These are phyloP conservation scores for Penicillium diatomitis DNA, from an alignment of 495 filamentous ascomycete species.

Conservation along the genomic window DNA sequence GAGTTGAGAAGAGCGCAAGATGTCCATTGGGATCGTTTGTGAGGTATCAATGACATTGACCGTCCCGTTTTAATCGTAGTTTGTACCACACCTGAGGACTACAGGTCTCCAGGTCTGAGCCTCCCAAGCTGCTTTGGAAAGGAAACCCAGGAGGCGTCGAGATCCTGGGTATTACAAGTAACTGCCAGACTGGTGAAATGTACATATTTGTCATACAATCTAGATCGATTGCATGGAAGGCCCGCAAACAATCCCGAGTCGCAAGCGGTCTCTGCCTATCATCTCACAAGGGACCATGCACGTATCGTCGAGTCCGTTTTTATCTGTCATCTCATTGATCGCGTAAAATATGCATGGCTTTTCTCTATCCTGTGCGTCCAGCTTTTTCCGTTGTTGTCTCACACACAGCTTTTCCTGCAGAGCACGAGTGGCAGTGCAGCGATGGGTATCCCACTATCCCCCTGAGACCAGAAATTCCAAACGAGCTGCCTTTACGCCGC, in stretches of 20 bases:
- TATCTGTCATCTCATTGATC: conserved; percentile 25
- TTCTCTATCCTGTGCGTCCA: conserved; percentile 27
- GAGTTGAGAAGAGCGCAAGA: not conserved
- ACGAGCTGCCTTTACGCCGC: conserved; percentile 24
- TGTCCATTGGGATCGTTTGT: not conserved
- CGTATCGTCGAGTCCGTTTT: conserved; percentile 22
- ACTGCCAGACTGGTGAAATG: no score
- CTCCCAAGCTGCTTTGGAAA: no score
- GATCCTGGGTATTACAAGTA: no score
- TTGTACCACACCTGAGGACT: conserved; percentile 27
- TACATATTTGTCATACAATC: no score
- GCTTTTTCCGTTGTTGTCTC: conserved; percentile 2
- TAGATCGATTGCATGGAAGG: not conserved
- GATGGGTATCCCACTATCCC: conserved; percentile 8
- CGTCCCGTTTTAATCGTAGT: conserved; percentile 18
- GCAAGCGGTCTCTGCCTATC: conserved; percentile 22
- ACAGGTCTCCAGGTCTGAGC: no score
- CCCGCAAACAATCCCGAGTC: conserved; percentile 17
- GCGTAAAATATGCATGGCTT: conserved; percentile 31
- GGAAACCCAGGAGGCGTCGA: no score
- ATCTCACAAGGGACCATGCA: conserved; percentile 23
- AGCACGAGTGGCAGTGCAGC: conserved; percentile 14
- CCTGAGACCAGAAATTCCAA: no score
- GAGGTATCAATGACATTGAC: conserved; percentile 28
- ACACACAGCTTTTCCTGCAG: conserved; percentile 6